A percentile compares a stretch with the other conserved stretches of the same genome.
Conservation (phyloP, 192 early-diverging fungal genomes). For the Linnemannia elongata region DNA sequence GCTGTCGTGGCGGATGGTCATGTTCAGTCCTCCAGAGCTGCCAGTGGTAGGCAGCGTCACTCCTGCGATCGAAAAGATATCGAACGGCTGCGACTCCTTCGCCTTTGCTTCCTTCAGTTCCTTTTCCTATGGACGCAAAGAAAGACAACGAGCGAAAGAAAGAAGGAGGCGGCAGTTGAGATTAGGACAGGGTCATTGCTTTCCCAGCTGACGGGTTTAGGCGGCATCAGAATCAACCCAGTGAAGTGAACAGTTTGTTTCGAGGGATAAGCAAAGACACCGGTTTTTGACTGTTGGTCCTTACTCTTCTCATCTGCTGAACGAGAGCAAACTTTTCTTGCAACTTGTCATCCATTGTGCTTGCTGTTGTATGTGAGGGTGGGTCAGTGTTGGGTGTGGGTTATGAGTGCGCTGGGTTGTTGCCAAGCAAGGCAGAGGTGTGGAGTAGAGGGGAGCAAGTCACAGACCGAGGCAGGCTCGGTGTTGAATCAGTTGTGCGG, state of each 20-base stretch:
- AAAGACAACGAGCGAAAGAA: not conserved
- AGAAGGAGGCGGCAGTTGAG: constrained; percentile 1
- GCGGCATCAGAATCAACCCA: not conserved
- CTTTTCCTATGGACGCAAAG: constrained; percentile 31
- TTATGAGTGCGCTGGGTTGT: not conserved
- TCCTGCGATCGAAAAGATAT: constrained; percentile 51
- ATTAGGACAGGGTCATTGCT: not conserved
- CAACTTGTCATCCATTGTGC: constrained; percentile 35
- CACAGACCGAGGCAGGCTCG: not conserved
- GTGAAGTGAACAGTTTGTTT: not conserved
- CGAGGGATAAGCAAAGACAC: not conserved
- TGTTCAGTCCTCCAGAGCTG: constrained; percentile 27
- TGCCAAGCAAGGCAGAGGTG: not conserved
- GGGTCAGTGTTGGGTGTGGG: too few species aligned
- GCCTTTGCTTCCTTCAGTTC: constrained; percentile 47
- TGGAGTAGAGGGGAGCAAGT: not conserved
- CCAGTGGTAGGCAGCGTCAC: constrained; percentile 26
- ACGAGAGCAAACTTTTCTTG: constrained; percentile 54
- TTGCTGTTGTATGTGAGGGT: not conserved
- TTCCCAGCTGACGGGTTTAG: not conserved
- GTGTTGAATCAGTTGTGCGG: not conserved
- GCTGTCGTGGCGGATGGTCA: constrained; percentile 50
- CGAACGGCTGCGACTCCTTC: constrained; percentile 46
- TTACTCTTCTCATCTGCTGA: constrained; percentile 54
- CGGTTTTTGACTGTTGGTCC: not conserved